Percentiles rank a stretch among this genome's conserved stretches.
Conservation (phyloP, 2,329 filamentous ascomycete genomes). For the Byssothecium circinans region DNA sequence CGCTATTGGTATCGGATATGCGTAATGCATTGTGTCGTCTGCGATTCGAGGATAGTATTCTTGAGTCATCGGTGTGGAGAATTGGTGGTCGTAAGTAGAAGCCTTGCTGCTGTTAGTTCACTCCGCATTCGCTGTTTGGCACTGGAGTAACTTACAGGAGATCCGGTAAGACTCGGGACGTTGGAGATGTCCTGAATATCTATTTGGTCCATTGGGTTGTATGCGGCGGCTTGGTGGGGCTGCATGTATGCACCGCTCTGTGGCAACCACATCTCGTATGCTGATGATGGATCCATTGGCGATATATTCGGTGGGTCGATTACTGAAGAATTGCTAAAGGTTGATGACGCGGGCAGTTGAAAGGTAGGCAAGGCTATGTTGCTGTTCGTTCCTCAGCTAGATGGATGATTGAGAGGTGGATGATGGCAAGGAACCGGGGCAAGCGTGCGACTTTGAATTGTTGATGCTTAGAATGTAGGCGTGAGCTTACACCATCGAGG, state of each 20-base stretch:
- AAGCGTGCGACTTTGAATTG: constrained; percentile 11
- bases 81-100: constrained; percentile 42
- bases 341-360: constrained; percentile 6
- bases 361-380: constrained; percentile 1
- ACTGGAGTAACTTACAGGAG: constrained; percentile 34
- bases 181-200: constrained; percentile 40
- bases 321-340: constrained; percentile 10
- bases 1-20: constrained; percentile 43
- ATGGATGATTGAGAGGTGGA: constrained; percentile 1
- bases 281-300: constrained; percentile 41
- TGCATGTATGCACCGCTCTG: constrained; percentile 37
- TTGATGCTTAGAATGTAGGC: constrained; percentile 27
- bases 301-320: constrained; percentile 7
- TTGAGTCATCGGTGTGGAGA: constrained; percentile 35
- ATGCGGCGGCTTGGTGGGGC: constrained; percentile 35
- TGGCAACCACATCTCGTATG: constrained; percentile 42
- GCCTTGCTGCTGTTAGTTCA: constrained; percentile 23
- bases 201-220: constrained; percentile 22
- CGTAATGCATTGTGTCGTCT: constrained; percentile 37
- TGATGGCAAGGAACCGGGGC: constrained; percentile 8
- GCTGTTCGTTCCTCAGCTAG: constrained; percentile 1
- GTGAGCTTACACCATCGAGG: constrained; percentile 27
- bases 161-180: constrained; percentile 43
- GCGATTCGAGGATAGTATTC: constrained; percentile 38
- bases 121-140: not conserved